Base-by-base conservation (phyloP, 139 green algal genomes). In the Yamagishiella unicocca region DNA sequence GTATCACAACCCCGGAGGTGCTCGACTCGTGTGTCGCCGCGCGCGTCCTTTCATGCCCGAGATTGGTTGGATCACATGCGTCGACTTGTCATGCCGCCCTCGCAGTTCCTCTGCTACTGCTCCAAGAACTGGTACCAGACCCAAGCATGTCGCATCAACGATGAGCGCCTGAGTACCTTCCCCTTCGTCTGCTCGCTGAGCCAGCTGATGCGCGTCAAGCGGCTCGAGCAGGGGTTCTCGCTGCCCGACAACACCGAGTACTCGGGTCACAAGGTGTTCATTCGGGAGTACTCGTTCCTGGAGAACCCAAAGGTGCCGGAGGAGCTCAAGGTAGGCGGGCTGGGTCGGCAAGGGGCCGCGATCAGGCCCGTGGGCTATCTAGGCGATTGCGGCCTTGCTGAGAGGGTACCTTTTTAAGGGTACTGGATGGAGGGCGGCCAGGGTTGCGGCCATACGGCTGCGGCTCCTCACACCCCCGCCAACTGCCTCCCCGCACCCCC, bases 111-210 rank as follows among this genome's bases (percentile, higher is more conserved):
- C 43, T 92, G 89, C 78, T 86, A 82, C 71, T 90, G 84, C 71
- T 78, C 84, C 43, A 88, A 87, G 58, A 89, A 89, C 83, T 92
- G 89, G 89, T 91, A 91, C 81, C 81, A 85, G 64, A 91, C 87
- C 4, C 81, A 88, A 37, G 27, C 64, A 2, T 91, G 87, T 64
- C 82, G 87, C 40, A 91, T 91, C 81, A 88, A 88, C 61, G 29
- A 81, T 10, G 87, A 91, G 62, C 38, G 2, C 1, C 33, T 67
- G 35, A 78, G 62, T 37, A 53, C 27, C 19, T 91, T 91, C 54
- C 87, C 87, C 61, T 91, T 86, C 33, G 58, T 67, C 6, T 91
- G 87, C 54, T 21, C 82, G 4, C 81, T 91, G 25, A 85, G 72
- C n/a, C 73, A 91, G 46, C 17, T 87, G 27, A 31, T 85, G 55